These are phyloP conservation scores for Bidens hawaiensis DNA, from an alignment of 140 eudicot genomes.

Conservation along the genomic window DNA sequence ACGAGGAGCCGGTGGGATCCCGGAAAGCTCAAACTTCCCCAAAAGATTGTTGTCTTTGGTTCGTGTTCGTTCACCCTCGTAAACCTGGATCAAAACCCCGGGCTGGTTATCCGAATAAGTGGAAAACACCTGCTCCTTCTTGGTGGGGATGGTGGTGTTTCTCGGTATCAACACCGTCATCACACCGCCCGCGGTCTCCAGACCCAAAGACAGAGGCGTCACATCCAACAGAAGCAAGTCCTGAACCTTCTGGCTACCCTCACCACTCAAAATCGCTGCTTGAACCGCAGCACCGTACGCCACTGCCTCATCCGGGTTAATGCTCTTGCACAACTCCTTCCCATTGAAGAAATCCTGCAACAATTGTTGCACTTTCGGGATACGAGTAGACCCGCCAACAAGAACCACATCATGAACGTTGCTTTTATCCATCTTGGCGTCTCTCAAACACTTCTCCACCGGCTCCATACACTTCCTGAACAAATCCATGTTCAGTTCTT, in stretches of 20 bases:
- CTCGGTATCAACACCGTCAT: neutral
- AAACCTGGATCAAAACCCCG: constrained; percentile 19
- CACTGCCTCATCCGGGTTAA: constrained; percentile 23
- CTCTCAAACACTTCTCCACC: constrained; percentile 24
- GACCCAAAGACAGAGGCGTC: neutral
- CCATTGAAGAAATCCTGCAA: constrained; percentile 17
- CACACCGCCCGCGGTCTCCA: neutral
- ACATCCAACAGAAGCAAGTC: constrained; percentile 5
- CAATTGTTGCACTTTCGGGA: constrained; percentile 1
- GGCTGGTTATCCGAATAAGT: constrained; percentile 20
- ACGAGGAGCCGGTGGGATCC: constrained; percentile 13
- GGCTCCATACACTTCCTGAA: constrained; percentile 27
- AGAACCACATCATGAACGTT: constrained; percentile 10
- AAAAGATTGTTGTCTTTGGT: constrained; percentile 18
- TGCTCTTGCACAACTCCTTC: constrained; percentile 15
- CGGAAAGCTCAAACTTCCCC: constrained; percentile 7
- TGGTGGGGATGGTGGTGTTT: neutral
- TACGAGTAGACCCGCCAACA: constrained; percentile 1
- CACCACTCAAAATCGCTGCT: neutral
- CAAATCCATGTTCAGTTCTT: constrained; percentile 23
- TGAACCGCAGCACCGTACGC: constrained; percentile 21
- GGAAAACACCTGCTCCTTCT: constrained; percentile 6
- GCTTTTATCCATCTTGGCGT: constrained; percentile 17
- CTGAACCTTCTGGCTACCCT: constrained; percentile 3
- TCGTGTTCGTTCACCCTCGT: constrained; percentile 19